Evolutionary conservation across 768 basidiomycete genomes (phyloP).

Genomic region (Boletus sp.): DNA sequence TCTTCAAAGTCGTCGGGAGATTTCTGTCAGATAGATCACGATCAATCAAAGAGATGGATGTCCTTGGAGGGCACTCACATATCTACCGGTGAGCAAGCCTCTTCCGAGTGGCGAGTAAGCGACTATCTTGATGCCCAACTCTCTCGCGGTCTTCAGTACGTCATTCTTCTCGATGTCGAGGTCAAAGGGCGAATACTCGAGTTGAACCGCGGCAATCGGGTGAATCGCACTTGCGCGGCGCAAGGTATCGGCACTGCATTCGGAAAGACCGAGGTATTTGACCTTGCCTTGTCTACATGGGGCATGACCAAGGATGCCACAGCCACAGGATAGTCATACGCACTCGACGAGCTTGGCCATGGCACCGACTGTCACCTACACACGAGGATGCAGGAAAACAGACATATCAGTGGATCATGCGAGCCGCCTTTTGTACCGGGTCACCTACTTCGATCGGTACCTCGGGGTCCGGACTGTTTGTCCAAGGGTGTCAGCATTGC

Average conservation of each 20-base stretch:
- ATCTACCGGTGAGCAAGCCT: constrained; percentile 46
- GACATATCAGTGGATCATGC: too few species aligned
- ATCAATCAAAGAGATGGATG: neutral
- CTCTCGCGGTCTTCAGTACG: constrained; percentile 42
- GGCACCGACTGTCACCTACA: constrained; percentile 41
- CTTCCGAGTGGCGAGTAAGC: constrained; percentile 53
- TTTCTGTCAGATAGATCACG: constrained; percentile 16
- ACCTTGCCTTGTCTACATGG: constrained; percentile 36
- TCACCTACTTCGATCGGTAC: constrained; percentile 50
- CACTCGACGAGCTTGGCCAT: constrained; percentile 54
- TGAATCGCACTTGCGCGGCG: constrained; percentile 50
- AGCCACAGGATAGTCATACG: neutral
- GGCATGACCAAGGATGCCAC: constrained; percentile 3
- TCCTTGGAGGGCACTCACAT: constrained; percentile 25
- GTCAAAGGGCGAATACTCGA: constrained; percentile 50
- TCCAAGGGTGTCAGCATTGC: neutral
- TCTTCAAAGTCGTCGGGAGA: constrained; percentile 32
- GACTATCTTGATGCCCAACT: constrained; percentile 47
- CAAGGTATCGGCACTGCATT: constrained; percentile 44
- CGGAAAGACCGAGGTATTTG: constrained; percentile 53
- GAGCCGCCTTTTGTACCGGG: too few species aligned
- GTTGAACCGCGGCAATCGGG: constrained; percentile 47
- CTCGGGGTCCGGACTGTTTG: constrained; percentile 36
- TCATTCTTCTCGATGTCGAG: constrained; percentile 46
- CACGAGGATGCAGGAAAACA: neutral